phyloP scores from a whole-genome alignment of 1,139 yeast species.

The Suhomyces wounanorum region DNA sequence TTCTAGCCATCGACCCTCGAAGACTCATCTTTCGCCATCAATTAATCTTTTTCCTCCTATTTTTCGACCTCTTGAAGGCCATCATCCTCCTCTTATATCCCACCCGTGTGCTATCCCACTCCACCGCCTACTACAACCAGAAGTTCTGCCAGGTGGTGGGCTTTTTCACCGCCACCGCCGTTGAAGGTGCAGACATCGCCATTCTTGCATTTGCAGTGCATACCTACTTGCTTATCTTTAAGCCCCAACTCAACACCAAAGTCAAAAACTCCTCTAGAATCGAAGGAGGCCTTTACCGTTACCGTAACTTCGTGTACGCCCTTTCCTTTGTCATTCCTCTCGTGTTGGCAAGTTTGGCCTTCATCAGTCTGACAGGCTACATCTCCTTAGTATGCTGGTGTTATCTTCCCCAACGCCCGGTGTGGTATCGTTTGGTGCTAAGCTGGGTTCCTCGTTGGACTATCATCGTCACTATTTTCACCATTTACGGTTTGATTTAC shows the following conservation, averaged over 20 bases:
- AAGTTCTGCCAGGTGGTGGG: slow-evolving; percentile 75
- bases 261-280: slow-evolving; percentile 45
- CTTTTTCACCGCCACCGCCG: slow-evolving; percentile 78
- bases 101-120: slow-evolving; percentile 52
- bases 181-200: slow-evolving; percentile 88
- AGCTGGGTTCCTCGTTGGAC: slow-evolving; percentile 84
- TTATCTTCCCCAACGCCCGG: slow-evolving; percentile 70
- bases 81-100: slow-evolving; percentile 72
- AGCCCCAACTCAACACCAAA: slow-evolving; percentile 51
- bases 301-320: slow-evolving; percentile 60
- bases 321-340: slow-evolving; percentile 63
- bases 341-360: slow-evolving; percentile 73
- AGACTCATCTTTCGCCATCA: slow-evolving; percentile 70
- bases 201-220: slow-evolving; percentile 83
- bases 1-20: slow-evolving; percentile 62
- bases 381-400: slow-evolving; percentile 74
- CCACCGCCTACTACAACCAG: slow-evolving; percentile 52
- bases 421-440: slow-evolving; percentile 73
- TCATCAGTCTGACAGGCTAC: slow-evolving; percentile 57
- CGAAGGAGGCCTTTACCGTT: slow-evolving; percentile 77
- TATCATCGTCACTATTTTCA: slow-evolving; percentile 61
- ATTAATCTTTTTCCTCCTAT: slow-evolving; percentile 63
- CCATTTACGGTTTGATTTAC: slow-evolving; percentile 72
- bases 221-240: slow-evolving; percentile 72
- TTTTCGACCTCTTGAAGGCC: slow-evolving; percentile 78